Conservation (phyloP, 208 protist genomes). For the Acanthamoeba healyi region DNA sequence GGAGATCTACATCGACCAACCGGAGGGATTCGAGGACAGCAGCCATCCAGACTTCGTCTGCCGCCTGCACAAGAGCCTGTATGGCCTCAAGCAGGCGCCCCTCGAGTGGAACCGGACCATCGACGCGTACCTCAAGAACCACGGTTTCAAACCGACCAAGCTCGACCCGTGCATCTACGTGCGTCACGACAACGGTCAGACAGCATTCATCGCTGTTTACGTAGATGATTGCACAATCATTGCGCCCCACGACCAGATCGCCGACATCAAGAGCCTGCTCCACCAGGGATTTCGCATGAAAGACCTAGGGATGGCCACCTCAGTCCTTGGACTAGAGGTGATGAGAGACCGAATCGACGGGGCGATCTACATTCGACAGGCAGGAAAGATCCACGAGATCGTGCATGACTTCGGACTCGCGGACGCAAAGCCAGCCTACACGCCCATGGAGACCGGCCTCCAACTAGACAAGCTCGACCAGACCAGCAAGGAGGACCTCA, state of each 20-base stretch:
- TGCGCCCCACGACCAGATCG: background rate
- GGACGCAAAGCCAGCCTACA: background rate
- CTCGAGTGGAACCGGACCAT: constrained; percentile 39
- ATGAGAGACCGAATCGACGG: background rate
- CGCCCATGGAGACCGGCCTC: background rate
- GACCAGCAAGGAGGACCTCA: background rate
- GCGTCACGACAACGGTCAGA: background rate
- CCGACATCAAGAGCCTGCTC: background rate
- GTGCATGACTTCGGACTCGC: background rate
- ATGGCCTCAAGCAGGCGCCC: background rate
- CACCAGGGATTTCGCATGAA: background rate
- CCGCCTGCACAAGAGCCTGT: constrained; percentile 7
- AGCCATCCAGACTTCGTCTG: background rate
- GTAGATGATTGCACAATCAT: constrained; percentile 6
- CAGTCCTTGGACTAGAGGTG: constrained; percentile 34
- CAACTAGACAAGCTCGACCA: background rate
- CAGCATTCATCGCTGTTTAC: constrained; percentile 35
- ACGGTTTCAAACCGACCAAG: background rate
- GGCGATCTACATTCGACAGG: background rate
- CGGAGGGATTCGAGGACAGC: background rate
- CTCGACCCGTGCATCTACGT: constrained; percentile 52
- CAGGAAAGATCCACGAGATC: constrained; percentile 17
- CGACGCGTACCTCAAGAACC: background rate
- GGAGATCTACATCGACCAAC: constrained; percentile 43
- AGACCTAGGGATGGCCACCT: background rate